phyloP scores from a whole-genome alignment of 768 basidiomycete genomes.

The Lactarius trivialis region DNA sequence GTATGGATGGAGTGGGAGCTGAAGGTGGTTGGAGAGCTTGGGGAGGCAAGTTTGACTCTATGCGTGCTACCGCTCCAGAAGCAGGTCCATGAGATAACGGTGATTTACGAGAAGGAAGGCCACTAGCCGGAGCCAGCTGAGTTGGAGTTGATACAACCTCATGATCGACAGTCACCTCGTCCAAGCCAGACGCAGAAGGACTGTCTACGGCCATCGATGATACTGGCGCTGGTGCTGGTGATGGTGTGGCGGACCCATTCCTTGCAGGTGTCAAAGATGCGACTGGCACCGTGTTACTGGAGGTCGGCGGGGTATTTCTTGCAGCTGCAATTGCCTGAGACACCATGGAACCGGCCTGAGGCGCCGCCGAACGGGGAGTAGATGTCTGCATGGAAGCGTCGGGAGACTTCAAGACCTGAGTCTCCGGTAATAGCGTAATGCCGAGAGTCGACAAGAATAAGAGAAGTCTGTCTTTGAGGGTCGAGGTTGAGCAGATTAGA shows the following conservation, averaged over 20 bases:
- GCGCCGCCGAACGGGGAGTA: background rate
- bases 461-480: constrained; percentile 9
- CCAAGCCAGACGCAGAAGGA: background rate
- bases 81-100: background rate
- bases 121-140: background rate
- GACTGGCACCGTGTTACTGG: background rate
- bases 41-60: background rate
- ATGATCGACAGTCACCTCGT: background rate
- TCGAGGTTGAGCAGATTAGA: background rate
- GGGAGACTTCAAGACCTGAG: background rate
- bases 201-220: background rate
- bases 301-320: background rate
- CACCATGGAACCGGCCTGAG: background rate
- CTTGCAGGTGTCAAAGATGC: background rate
- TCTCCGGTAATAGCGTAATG: background rate
- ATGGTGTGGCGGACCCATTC: background rate
- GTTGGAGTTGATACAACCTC: background rate
- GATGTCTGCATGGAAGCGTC: background rate
- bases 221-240: background rate
- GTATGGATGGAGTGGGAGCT: background rate
- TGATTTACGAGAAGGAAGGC: background rate
- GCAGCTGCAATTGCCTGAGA: background rate
- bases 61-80: background rate
- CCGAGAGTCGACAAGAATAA: constrained; percentile 9
- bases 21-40: background rate